These are phyloP conservation scores for Blepharisma stoltei DNA, from an alignment of 73 alveolate species.

Conservation along the genomic window DNA sequence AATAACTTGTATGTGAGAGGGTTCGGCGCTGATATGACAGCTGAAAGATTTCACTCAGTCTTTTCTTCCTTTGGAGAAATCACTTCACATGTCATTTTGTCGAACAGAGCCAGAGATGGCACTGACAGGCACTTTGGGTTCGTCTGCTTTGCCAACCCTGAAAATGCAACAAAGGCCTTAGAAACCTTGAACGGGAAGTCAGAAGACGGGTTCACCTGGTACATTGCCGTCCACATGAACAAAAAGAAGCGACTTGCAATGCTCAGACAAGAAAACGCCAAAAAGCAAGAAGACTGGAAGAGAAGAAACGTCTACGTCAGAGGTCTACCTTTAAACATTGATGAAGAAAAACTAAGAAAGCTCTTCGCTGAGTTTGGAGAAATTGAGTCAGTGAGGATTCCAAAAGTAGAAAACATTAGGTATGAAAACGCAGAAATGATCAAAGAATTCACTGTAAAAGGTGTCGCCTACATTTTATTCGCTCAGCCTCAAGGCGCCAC, in stretches of 20 bases:
- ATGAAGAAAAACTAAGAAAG: background rate
- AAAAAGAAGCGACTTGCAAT: background rate
- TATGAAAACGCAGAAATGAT: background rate
- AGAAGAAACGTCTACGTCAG: background rate
- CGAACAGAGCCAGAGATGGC: slow-evolving; percentile 1
- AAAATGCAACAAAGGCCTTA: background rate
- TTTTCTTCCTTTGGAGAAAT: background rate
- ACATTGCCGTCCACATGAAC: background rate
- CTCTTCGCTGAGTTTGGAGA: background rate
- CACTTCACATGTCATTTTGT: background rate
- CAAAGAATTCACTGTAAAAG: background rate
- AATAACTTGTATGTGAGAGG: slow-evolving; percentile 12
- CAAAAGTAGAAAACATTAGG: background rate
- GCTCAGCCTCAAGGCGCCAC: background rate
- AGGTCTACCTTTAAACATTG: background rate
- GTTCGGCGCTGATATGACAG: background rate
- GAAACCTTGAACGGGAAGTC: background rate
- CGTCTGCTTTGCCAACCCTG: slow-evolving; percentile 20
- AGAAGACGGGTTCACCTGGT: background rate
- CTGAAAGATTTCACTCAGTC: background rate
- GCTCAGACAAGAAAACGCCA: background rate
- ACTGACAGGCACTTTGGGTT: slow-evolving; percentile 18
- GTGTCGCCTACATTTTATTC: background rate
- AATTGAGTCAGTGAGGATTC: background rate
- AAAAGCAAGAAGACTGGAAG: slow-evolving; percentile 16